Evolutionary conservation across 2,329 filamentous ascomycete genomes (phyloP).

Genomic region (Endoconidiophora laricicola): DNA sequence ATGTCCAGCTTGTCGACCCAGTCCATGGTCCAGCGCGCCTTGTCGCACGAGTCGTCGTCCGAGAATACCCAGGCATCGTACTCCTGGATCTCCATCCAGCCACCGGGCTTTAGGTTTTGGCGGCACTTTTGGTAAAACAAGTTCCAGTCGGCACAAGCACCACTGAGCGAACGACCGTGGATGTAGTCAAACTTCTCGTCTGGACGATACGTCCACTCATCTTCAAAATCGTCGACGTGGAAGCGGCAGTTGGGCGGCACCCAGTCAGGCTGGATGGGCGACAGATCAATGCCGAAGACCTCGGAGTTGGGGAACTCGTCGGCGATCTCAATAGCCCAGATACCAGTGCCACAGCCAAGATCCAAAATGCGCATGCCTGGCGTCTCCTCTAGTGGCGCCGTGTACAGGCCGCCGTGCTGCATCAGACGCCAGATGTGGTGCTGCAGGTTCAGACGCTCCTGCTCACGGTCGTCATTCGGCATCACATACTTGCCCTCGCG

Average conservation of each 20-base stretch:
- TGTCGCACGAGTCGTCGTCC: constrained; percentile 23
- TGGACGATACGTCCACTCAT: constrained; percentile 25
- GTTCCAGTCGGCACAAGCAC: constrained; percentile 20
- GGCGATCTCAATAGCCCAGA: constrained; percentile 34
- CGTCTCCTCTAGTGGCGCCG: constrained; percentile 25
- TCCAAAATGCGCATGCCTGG: constrained; percentile 31
- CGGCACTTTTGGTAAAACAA: constrained; percentile 19
- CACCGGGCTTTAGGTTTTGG: constrained; percentile 21
- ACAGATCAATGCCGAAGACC: constrained; percentile 36
- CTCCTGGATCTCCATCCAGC: constrained; percentile 25
- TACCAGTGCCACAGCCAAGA: constrained; percentile 44
- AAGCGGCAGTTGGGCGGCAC: constrained; percentile 47
- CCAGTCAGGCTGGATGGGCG: constrained; percentile 40
- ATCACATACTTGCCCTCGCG: constrained; percentile 27
- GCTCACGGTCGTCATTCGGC: constrained; percentile 37
- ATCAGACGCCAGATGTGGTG: constrained; percentile 35
- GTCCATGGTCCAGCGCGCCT: constrained; percentile 24
- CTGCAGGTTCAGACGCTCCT: constrained; percentile 37
- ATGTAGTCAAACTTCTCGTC: constrained; percentile 25
- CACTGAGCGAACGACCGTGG: constrained; percentile 14
- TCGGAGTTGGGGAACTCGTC: constrained; percentile 24
- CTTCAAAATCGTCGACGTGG: constrained; percentile 47
- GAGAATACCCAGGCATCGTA: constrained; percentile 24
- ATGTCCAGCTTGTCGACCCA: constrained; percentile 23
- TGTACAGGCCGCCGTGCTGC: constrained; percentile 27